phyloP scores from a whole-genome alignment of 2,329 filamentous ascomycete genomes.

The Ophiostoma angusticollis region DNA sequence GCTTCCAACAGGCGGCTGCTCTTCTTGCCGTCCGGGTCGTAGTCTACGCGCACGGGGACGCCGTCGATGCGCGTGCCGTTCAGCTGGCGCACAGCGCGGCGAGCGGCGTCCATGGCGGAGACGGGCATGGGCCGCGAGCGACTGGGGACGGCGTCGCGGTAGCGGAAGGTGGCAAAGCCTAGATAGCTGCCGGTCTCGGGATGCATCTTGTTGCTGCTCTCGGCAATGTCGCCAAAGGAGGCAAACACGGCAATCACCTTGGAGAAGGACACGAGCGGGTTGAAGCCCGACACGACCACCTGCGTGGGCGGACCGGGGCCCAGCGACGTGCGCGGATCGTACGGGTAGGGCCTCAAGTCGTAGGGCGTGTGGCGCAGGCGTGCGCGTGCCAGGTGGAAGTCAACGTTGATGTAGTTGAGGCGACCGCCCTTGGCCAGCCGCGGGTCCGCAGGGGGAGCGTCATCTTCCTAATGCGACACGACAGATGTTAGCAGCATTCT shows the following conservation, averaged over 20 bases:
- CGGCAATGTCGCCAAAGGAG: slow-evolving; percentile 74
- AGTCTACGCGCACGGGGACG: slow-evolving; percentile 65
- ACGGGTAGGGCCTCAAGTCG: slow-evolving; percentile 66
- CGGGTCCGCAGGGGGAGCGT: slow-evolving; percentile 68
- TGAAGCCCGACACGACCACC: slow-evolving; percentile 91
- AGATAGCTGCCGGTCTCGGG: slow-evolving; percentile 89
- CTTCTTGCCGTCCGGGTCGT: slow-evolving; percentile 77
- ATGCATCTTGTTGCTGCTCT: slow-evolving; percentile 88
- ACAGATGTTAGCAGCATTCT: slow-evolving; percentile 38
- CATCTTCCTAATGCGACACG: slow-evolving; percentile 56
- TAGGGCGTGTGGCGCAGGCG: slow-evolving; percentile 63
- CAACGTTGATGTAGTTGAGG: slow-evolving; percentile 54
- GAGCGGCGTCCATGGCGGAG: slow-evolving; percentile 67
- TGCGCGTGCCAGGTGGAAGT: slow-evolving; percentile 57
- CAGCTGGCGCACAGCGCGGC: slow-evolving; percentile 62
- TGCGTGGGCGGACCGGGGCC: slow-evolving; percentile 83
- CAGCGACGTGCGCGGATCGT: slow-evolving; percentile 71
- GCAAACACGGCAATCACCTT: slow-evolving; percentile 67
- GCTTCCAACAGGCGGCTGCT: slow-evolving; percentile 68
- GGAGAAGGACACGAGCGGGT: slow-evolving; percentile 70
- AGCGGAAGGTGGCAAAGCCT: slow-evolving; percentile 84
- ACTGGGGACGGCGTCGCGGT: slow-evolving; percentile 56
- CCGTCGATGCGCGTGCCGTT: slow-evolving; percentile 71
- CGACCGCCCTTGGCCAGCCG: slow-evolving; percentile 59
- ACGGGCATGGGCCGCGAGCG: slow-evolving; percentile 39